A percentile compares a stretch with the other conserved stretches of the same genome.
phyloP scores from a whole-genome alignment of 305 asterid species.

The Fraxinus latifolia region DNA sequence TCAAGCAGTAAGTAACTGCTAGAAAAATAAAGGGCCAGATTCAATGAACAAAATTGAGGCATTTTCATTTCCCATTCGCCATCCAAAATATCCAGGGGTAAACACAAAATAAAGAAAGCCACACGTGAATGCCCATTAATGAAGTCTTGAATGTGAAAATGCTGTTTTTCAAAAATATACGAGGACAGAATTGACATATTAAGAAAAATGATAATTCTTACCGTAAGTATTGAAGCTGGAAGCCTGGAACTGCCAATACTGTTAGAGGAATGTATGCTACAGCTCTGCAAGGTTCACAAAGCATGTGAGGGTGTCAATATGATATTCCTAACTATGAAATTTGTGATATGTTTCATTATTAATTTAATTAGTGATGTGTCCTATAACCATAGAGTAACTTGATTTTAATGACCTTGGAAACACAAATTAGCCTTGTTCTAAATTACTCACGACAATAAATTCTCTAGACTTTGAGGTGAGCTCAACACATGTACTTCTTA shows the following conservation, averaged over 20 bases:
- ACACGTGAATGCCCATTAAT: background rate
- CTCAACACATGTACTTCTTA: background rate
- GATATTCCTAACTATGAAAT: background rate
- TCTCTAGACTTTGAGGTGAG: background rate
- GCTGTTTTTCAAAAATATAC: background rate
- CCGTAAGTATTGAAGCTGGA: conserved; percentile 96
- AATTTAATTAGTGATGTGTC: background rate
- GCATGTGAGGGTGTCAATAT: conserved; percentile 6
- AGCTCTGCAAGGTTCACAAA: conserved; percentile 35
- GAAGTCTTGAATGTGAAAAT: background rate
- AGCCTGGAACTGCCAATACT: conserved; percentile 75
- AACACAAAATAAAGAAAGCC: background rate
- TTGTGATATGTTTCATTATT: background rate
- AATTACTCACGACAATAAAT: background rate
- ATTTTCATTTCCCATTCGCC: background rate
- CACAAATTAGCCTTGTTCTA: background rate
- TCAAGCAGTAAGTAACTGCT: background rate
- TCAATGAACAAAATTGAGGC: background rate
- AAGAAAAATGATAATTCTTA: conserved; percentile 30
- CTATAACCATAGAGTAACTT: background rate
- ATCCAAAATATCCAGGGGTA: background rate
- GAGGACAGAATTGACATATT: background rate
- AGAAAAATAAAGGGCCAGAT: background rate
- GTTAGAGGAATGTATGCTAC: conserved; percentile 63
- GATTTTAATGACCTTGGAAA: background rate